Evolutionary conservation across 805 yeast species (phyloP).

Genomic region (Candida vaughaniae): DNA sequence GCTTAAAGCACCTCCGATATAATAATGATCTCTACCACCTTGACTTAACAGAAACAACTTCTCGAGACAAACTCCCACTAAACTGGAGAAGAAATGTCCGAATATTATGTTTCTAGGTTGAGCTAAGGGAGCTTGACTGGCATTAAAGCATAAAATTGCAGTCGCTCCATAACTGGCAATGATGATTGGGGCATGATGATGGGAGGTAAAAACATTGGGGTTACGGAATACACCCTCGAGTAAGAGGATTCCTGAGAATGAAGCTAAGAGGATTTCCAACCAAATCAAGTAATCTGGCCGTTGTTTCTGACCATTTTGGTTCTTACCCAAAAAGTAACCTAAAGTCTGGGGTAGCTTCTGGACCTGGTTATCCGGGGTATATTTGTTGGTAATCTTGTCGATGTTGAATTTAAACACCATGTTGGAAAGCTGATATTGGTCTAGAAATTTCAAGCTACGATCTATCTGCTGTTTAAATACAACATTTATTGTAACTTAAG

Average conservation of each 20-base stretch:
- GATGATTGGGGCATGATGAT: slow-evolving; percentile 48
- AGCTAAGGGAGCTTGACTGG: slow-evolving; percentile 55
- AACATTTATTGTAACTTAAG: too few species aligned
- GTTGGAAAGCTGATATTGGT: not conserved
- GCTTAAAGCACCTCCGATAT: slow-evolving; percentile 58
- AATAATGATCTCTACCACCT: slow-evolving; percentile 46
- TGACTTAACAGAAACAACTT: slow-evolving; percentile 51
- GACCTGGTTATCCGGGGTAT: slow-evolving; percentile 26
- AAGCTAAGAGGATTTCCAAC: slow-evolving; percentile 45
- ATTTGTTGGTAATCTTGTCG: slow-evolving; percentile 29
- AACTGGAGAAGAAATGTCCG: slow-evolving; percentile 54
- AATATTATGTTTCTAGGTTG: slow-evolving; percentile 61
- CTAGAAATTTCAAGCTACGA: too few species aligned
- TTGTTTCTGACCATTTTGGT: slow-evolving; percentile 15
- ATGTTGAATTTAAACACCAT: slow-evolving; percentile 42
- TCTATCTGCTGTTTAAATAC: too few species aligned
- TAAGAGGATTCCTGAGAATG: slow-evolving; percentile 47
- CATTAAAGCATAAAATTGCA: slow-evolving; percentile 58
- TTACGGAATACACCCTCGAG: slow-evolving; percentile 47
- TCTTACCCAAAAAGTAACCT: slow-evolving; percentile 41
- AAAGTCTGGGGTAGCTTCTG: slow-evolving; percentile 32
- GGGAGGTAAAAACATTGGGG: slow-evolving; percentile 36
- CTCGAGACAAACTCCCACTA: slow-evolving; percentile 53
- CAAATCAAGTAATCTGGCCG: slow-evolving; percentile 42
- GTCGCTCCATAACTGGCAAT: slow-evolving; percentile 62